phyloP scores from a whole-genome alignment of 768 basidiomycete species.

The Boletus rufocinnamomeus region DNA sequence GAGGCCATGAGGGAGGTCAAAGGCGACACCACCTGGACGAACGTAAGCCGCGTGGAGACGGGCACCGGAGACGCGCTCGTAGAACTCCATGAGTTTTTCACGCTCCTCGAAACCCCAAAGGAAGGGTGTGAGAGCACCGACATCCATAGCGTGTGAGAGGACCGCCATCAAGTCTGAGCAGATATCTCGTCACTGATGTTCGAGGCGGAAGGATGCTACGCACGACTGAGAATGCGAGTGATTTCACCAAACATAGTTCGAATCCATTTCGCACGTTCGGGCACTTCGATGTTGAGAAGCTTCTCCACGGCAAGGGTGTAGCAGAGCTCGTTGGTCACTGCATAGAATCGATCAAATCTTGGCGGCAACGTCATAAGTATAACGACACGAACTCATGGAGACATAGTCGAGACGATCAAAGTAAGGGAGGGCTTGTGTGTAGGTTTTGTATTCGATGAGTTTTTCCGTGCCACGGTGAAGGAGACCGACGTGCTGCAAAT shows the following conservation, averaged over 20 bases:
- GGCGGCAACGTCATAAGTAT: background rate
- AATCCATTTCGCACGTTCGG: constrained; percentile 98
- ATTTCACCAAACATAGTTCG: constrained; percentile 96
- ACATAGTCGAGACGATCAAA: constrained; percentile 99
- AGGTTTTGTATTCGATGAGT: constrained; percentile 98
- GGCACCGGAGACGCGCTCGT: constrained; percentile 97
- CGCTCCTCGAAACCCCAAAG: constrained; percentile 99
- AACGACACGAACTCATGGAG: constrained; percentile 83
- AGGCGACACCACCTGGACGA: constrained; percentile 96
- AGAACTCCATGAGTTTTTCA: constrained; percentile 99
- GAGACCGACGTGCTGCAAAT: constrained; percentile 81
- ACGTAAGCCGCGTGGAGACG: constrained; percentile 98
- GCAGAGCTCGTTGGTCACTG: constrained; percentile 98
- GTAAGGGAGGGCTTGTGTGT: constrained; percentile 96
- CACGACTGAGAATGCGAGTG: constrained; percentile 92
- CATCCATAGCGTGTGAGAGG: constrained; percentile 94
- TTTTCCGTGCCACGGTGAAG: constrained; percentile 98
- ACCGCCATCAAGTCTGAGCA: constrained; percentile 89
- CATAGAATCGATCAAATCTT: constrained; percentile 8
- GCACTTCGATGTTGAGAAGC: constrained; percentile 94
- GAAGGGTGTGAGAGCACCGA: constrained; percentile 97
- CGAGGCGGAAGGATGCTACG: constrained; percentile 30
- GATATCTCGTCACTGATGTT: background rate
- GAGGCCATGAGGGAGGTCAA: constrained; percentile 97
- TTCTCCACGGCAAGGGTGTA: constrained; percentile 98